phyloP scores from a whole-genome alignment of 202 grass and related monocot genomes.

The Carex arenaria region DNA sequence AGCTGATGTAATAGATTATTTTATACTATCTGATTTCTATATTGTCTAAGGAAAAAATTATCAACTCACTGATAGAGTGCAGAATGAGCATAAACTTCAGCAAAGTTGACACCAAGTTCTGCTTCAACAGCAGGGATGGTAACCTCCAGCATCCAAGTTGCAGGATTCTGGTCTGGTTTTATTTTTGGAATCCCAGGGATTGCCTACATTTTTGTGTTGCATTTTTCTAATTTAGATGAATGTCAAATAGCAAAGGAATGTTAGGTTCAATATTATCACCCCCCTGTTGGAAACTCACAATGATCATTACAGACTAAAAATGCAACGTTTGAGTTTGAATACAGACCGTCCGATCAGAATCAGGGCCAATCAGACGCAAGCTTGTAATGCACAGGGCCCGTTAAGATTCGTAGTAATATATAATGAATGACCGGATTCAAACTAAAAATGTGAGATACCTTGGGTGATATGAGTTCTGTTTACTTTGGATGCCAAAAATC shows the following conservation, averaged over 20 bases:
- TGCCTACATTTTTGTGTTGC: constrained; percentile 35
- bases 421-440: too few species aligned
- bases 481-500: neutral
- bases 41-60: neutral
- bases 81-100: constrained; percentile 65
- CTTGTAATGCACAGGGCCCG: too few species aligned
- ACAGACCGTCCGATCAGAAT: too few species aligned
- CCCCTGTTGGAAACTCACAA: too few species aligned
- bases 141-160: constrained; percentile 88
- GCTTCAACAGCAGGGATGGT: constrained; percentile 45
- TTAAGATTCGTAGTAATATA: too few species aligned
- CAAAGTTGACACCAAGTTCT: constrained; percentile 52
- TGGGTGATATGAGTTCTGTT: neutral
- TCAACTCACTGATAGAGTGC: constrained; percentile 50
- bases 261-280: too few species aligned
- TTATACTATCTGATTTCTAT: neutral
- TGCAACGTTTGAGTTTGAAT: too few species aligned
- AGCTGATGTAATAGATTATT: neutral
- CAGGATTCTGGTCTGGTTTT: constrained; percentile 60
- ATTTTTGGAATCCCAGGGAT: constrained; percentile 67
- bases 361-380: too few species aligned
- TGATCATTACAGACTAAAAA: too few species aligned
- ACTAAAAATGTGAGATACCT: too few species aligned
- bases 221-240: too few species aligned
- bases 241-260: too few species aligned